Conservation (phyloP, 2,329 filamentous ascomycete genomes). For the Ophiobolus disseminans region DNA sequence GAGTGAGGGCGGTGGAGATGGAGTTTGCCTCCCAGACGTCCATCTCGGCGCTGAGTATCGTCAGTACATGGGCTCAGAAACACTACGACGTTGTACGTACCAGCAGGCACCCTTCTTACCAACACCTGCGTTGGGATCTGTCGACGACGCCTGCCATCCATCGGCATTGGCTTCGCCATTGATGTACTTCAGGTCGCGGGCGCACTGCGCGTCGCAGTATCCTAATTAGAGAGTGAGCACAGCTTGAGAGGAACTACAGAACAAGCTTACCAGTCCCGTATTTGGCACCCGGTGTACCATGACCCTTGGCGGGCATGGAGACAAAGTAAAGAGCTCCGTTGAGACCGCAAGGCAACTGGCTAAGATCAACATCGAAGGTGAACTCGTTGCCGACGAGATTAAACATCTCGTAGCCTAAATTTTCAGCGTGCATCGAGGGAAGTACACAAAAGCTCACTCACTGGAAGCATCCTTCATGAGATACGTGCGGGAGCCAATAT, state of each 20-base stretch:
- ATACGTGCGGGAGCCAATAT: slow-evolving; percentile 47
- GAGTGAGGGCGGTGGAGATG: slow-evolving; percentile 67
- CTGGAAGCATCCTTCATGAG: slow-evolving; percentile 40
- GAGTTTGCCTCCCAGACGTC: slow-evolving; percentile 70
- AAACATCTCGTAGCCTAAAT: slow-evolving; percentile 41
- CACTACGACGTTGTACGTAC: slow-evolving; percentile 8
- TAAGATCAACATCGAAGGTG: slow-evolving; percentile 55
- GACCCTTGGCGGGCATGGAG: slow-evolving; percentile 62
- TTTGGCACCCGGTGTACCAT: slow-evolving; percentile 57
- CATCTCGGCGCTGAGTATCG: slow-evolving; percentile 59
- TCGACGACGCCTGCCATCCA: slow-evolving; percentile 58
- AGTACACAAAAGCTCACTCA: background rate
- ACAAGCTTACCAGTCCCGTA: slow-evolving; percentile 58
- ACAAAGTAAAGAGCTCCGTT: slow-evolving; percentile 63
- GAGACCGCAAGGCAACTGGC: slow-evolving; percentile 69
- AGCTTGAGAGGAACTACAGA: background rate
- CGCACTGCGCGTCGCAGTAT: slow-evolving; percentile 43
- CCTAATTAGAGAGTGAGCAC: slow-evolving; percentile 42
- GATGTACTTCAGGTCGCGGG: slow-evolving; percentile 56
- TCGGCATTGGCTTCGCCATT: slow-evolving; percentile 63
- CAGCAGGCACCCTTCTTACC: slow-evolving; percentile 67
- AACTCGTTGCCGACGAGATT: slow-evolving; percentile 46
- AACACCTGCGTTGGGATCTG: slow-evolving; percentile 60
- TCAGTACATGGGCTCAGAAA: background rate
- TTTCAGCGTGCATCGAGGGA: background rate